These are phyloP conservation scores for Pseudonitzschia pungens DNA, from an alignment of 108 stramenopile species.

Conservation along the genomic window DNA sequence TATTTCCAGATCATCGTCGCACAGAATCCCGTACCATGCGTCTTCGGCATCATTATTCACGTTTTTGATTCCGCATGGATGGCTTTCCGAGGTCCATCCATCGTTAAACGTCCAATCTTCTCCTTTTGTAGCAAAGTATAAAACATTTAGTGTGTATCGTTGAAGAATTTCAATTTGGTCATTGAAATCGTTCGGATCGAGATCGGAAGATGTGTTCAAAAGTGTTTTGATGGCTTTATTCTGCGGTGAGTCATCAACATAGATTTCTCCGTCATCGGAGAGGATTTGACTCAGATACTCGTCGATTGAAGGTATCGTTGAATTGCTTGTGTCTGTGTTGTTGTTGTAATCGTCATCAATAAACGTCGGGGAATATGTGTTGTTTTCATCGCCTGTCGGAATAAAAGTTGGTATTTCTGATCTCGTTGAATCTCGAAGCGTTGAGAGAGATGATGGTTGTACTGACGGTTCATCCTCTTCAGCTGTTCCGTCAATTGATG, in stretches of 20 bases:
- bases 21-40: slow-evolving; percentile 38
- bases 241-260: slow-evolving; percentile 31
- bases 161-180: slow-evolving; percentile 41
- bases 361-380: no score
- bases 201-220: slow-evolving; percentile 17
- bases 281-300: slow-evolving; percentile 26
- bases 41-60: background rate
- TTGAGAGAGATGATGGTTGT: no score
- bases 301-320: slow-evolving; percentile 16
- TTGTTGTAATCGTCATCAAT: background rate
- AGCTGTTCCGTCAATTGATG: background rate
- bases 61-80: slow-evolving; percentile 18
- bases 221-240: slow-evolving; percentile 24
- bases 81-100: slow-evolving; percentile 28
- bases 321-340: background rate
- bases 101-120: slow-evolving; percentile 45
- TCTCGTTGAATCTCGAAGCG: no score
- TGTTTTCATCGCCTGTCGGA: background rate
- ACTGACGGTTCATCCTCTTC: no score
- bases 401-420: background rate
- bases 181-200: slow-evolving; percentile 23
- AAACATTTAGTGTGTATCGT: slow-evolving; percentile 52
- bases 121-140: slow-evolving; percentile 54
- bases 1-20: slow-evolving; percentile 7
- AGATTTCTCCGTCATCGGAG: slow-evolving; percentile 35